phyloP scores from a whole-genome alignment of 1,284 basidiomycete species.

The Cryptococcus sp. region DNA sequence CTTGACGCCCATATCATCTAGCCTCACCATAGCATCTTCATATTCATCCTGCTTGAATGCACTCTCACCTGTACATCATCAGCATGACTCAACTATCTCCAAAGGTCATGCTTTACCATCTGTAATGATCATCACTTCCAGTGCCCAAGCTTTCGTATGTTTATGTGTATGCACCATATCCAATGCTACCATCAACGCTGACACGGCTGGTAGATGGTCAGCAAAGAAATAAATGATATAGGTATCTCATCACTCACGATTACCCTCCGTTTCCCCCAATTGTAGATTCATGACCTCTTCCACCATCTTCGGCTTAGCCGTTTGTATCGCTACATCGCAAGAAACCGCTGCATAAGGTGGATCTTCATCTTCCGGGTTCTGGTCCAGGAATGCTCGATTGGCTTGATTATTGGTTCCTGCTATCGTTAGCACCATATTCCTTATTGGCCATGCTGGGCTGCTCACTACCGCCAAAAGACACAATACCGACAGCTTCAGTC shows the following conservation, averaged over 20 bases:
- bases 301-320: slow-evolving; percentile 70
- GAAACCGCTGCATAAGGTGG: slow-evolving; percentile 64
- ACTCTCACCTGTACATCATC: slow-evolving; percentile 31
- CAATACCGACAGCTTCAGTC: slow-evolving; percentile 83
- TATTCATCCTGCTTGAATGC: slow-evolving; percentile 55
- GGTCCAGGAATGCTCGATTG: slow-evolving; percentile 49
- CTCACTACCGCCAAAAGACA: slow-evolving; percentile 74
- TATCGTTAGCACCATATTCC: slow-evolving; percentile 1
- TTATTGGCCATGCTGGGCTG: slow-evolving; percentile 6
- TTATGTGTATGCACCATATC: slow-evolving; percentile 55
- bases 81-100: slow-evolving; percentile 56
- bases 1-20: slow-evolving; percentile 60
- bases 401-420: slow-evolving; percentile 68
- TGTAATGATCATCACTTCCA: slow-evolving; percentile 72
- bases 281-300: slow-evolving; percentile 68
- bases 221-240: not conserved
- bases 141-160: slow-evolving; percentile 72
- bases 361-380: slow-evolving; percentile 37
- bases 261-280: slow-evolving; percentile 44
- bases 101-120: slow-evolving; percentile 66
- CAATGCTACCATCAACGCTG: slow-evolving; percentile 78
- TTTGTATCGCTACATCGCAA: slow-evolving; percentile 71
- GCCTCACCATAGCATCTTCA: slow-evolving; percentile 61
- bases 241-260: slow-evolving; percentile 27
- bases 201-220: slow-evolving; percentile 59